Evolutionary conservation across 2,329 filamentous ascomycete genomes (phyloP).

Genomic region (Fusarium redolens): DNA sequence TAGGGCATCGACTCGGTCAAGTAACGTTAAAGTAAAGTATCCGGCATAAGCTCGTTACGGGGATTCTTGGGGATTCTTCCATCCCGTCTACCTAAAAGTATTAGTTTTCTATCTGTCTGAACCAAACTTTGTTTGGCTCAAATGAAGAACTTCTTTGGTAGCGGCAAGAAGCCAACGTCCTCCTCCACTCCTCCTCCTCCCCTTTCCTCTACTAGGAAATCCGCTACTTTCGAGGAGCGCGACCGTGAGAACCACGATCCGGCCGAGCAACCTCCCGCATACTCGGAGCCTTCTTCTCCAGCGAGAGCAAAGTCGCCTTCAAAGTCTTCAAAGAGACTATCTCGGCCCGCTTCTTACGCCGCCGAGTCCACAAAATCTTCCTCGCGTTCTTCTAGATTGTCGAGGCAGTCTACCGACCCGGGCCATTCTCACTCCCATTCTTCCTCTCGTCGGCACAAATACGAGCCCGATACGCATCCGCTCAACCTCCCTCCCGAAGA

Average conservation of each 20-base stretch:
- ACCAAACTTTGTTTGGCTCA: constrained; percentile 45
- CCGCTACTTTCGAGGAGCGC: constrained; percentile 50
- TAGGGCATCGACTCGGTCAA: constrained; percentile 48
- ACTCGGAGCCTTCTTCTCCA: constrained; percentile 52
- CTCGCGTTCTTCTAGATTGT: constrained; percentile 59
- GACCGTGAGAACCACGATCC: constrained; percentile 47
- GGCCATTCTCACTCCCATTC: constrained; percentile 55
- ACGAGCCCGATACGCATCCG: constrained; percentile 81
- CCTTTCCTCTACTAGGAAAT: constrained; percentile 54
- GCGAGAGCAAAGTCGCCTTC: constrained; percentile 53
- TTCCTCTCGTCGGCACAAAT: constrained; percentile 62
- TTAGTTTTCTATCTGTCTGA: constrained; percentile 24
- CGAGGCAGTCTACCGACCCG: constrained; percentile 62
- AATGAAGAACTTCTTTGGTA: constrained; percentile 65
- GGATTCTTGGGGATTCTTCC: constrained; percentile 46
- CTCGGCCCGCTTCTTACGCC: constrained; percentile 47
- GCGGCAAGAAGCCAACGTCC: constrained; percentile 54
- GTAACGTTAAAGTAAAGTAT: constrained; percentile 48
- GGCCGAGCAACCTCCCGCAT: constrained; percentile 45
- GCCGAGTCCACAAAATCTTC: constrained; percentile 48
- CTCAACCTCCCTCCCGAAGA: constrained; percentile 92
- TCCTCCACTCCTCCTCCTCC: constrained; percentile 28
- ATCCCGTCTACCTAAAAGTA: constrained; percentile 20
- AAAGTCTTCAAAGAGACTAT: constrained; percentile 48
- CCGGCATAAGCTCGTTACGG: constrained; percentile 56